Percentiles rank a stretch among this genome's conserved stretches.
Evolutionary conservation across 441 rosid species (phyloP).

Genomic region (Jatropha podagrica): DNA sequence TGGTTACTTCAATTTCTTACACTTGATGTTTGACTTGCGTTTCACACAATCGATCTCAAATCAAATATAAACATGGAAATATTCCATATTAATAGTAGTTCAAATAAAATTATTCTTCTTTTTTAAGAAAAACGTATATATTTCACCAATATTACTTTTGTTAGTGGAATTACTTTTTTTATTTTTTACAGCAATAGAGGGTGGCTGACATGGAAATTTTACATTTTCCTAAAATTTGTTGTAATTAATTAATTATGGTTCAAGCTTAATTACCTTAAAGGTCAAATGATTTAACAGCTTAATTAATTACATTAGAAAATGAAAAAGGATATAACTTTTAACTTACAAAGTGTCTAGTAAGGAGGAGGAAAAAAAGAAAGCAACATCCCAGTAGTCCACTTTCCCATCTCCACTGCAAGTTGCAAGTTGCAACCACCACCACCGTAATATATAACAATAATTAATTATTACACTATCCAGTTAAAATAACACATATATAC

Average conservation of each 20-base stretch:
- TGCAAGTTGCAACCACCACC: slow-evolving; percentile 29
- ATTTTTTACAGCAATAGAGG: slow-evolving; percentile 8
- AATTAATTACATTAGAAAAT: neutral
- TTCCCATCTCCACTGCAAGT: slow-evolving; percentile 92
- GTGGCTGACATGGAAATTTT: slow-evolving; percentile 14
- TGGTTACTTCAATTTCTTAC: too few relatives aligned
- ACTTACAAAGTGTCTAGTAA: slow-evolving; percentile 66
- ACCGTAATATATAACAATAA: neutral
- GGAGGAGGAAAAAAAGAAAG: slow-evolving; percentile 71
- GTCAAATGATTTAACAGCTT: too few relatives aligned
- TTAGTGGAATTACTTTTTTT: slow-evolving; percentile 3
- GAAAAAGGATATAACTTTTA: slow-evolving; percentile 7
- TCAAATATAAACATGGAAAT: too few relatives aligned
- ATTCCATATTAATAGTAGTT: too few relatives aligned
- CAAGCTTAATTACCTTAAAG: neutral
- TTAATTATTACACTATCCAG: neutral
- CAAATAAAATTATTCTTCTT: neutral
- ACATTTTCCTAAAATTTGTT: slow-evolving; percentile 4
- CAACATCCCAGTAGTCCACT: slow-evolving; percentile 70
- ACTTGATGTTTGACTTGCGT: too few relatives aligned
- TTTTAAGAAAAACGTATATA: slow-evolving; percentile 1
- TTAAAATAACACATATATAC: neutral
- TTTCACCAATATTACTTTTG: neutral
- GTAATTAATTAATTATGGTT: neutral
- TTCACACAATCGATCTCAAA: too few relatives aligned